Base-by-base conservation (phyloP, 768 basidiomycete genomes). In the Ephemerocybe angulata region DNA sequence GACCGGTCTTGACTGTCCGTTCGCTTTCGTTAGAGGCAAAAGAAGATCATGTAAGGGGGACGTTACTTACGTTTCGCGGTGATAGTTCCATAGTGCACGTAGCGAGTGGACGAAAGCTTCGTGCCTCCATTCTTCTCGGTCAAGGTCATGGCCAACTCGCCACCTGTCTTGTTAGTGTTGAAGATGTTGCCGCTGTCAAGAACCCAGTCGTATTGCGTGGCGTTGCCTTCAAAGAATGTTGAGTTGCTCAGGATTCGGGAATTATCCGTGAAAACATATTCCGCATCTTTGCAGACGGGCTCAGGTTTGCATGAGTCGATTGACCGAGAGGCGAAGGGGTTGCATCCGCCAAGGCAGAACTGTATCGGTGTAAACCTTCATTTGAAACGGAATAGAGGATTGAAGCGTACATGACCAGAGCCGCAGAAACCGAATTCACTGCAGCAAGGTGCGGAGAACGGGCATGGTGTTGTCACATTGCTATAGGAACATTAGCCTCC, bases 311-410 rank as follows among this genome's bases (percentile, higher is more conserved):
- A 94, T 0, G 90, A 90, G 55, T 71, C 70, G 35, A 87, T 69
- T 3, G 78, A 66, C 62, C 84, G 62, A 5, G 91, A 93, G 40
- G 75, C 70, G 28, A 90, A 75, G 19, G 92, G 90, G 63, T 93
- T 83, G 73, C 92, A 94, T n/a, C 92, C 92, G 44, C 88, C 89
- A 30, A 91, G 73, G 65, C 91, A 93, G 67, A 84, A 93, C 85
- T 90, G 60, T 19, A 42, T 35, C 37, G 33, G 31, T 21, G 37
- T 28, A 55, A 19, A 40, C 31, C 37, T 41, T 35, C 5, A 38
- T 47, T 38, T 22, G 53, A 22, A 25, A 25, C 35, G 15, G 22
- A 17, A 19, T 29, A 44, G 48, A 25, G n/a, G 46, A 29, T 50
- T n/a, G 25, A 24, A 28, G 66, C 77, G 44, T 64, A 81, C 81